Base-by-base conservation (phyloP, 1,284 basidiomycete species). In the Cutaneotrichosporon mucoides region DNA sequence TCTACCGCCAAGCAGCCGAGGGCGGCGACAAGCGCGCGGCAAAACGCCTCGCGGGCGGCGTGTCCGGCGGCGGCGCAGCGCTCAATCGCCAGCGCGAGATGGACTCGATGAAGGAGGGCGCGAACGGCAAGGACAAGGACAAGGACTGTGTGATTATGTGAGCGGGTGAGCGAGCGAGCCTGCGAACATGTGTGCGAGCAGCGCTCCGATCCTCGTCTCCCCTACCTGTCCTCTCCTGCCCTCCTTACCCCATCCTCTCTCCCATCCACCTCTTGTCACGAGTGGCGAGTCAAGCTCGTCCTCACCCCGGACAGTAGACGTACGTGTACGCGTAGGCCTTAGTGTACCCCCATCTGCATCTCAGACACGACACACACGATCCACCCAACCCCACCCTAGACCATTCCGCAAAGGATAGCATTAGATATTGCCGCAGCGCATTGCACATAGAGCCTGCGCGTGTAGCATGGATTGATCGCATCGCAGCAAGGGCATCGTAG, bases 11-110 rank as follows among this genome's bases (percentile, higher is more conserved):
- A 63, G 92, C 95, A 1, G 88, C 92, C 5, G 92, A 95, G n/a
- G 85, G 87, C 40, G 94, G 95, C 46, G 95, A 99, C 80, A 95
- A 92, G 76, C 89, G 95, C 59, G 93, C 95, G 0, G 81, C 84
- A 12, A 90, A 94, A 72, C 86, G 96, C 50, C 80, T 99, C 48
- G 82, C 69, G 0, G 61, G 68, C 3, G 67, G 63, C 33, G 58
- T 65, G 35, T 57, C 82, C 40, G 84, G 64, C 43, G 71, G 69
- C 44, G 53, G 36, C 52, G 56, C 62, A 5, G 73, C 68, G n/a
- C 67, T 73, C 49, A 78, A 73, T 64, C 68, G 73, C 51, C 63
- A 71, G 55, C 61, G 69, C 54, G 76, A 72, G 67, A 70, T 71
- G 64, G 73, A 69, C 56, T 75, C 67, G 56, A 71, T 69, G 70